Conservation (phyloP, 495 filamentous ascomycete genomes). For the Neurospora sp. region DNA sequence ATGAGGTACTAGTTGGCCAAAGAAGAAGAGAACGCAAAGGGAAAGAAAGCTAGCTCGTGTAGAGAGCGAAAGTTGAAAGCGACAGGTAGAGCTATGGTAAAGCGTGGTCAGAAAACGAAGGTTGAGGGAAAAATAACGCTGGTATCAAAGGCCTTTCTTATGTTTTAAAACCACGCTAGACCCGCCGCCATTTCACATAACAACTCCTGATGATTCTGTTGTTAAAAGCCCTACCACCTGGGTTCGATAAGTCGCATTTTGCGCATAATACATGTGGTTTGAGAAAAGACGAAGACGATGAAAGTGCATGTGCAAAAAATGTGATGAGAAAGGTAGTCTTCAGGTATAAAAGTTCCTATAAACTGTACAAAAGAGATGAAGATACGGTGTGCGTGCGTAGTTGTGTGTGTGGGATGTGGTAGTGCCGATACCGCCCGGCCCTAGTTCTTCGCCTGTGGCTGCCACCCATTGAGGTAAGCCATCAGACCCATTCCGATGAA, state of each 20-base stretch:
- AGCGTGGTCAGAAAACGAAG: no score
- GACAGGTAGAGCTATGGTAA: background rate
- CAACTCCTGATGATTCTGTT: background rate
- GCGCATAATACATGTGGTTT: background rate
- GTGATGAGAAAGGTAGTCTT: background rate
- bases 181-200: background rate
- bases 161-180: background rate
- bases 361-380: background rate
- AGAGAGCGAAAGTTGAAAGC: no score
- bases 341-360: background rate
- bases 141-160: background rate
- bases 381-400: background rate
- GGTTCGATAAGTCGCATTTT: background rate
- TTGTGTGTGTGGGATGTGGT: background rate
- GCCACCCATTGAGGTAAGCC: constrained; percentile 89
- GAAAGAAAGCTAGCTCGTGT: background rate
- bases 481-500: constrained; percentile 83
- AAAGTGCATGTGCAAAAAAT: background rate
- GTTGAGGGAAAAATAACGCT: no score
- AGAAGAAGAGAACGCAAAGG: background rate
- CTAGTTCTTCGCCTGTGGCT: constrained; percentile 29
- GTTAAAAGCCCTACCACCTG: background rate
- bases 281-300: background rate
- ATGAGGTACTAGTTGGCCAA: background rate
- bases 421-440: background rate